phyloP scores from a whole-genome alignment of 495 filamentous ascomycete genomes.

The Penicillium steckii region DNA sequence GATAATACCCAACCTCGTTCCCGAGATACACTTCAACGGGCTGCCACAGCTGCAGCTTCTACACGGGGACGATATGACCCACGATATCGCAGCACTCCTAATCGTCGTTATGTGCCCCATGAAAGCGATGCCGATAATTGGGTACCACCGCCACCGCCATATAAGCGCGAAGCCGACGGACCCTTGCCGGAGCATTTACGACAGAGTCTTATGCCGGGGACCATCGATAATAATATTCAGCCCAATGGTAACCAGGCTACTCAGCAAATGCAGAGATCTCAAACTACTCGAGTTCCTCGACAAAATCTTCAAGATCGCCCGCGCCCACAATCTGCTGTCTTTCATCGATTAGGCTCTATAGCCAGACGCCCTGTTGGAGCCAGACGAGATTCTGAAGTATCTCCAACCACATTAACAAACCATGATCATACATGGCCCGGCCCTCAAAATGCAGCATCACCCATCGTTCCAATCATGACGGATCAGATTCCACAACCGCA shows the following conservation, averaged over 20 bases:
- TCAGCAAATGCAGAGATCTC: slow-evolving; percentile 21
- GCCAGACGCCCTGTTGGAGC: slow-evolving; percentile 24
- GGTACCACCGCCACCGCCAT: slow-evolving; percentile 91
- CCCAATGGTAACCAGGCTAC: neutral
- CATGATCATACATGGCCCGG: slow-evolving; percentile 7
- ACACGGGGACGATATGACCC: slow-evolving; percentile 61
- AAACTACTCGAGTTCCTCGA: slow-evolving; percentile 24
- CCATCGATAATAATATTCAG: neutral
- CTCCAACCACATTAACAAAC: neutral
- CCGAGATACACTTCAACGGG: slow-evolving; percentile 69
- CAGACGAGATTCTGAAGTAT: slow-evolving; percentile 11
- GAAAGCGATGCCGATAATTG: slow-evolving; percentile 91
- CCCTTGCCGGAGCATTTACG: slow-evolving; percentile 56
- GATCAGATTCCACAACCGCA: slow-evolving; percentile 6
- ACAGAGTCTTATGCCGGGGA: slow-evolving; percentile 31
- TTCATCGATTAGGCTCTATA: slow-evolving; percentile 35
- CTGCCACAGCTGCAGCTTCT: slow-evolving; percentile 74
- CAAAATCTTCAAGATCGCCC: slow-evolving; percentile 16
- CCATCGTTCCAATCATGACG: slow-evolving; percentile 7
- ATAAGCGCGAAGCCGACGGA: slow-evolving; percentile 66
- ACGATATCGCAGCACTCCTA: slow-evolving; percentile 26
- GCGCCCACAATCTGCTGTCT: slow-evolving; percentile 22
- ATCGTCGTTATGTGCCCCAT: slow-evolving; percentile 59
- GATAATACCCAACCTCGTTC: slow-evolving; percentile 77
- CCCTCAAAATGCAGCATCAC: slow-evolving; percentile 3